A percentile compares a stretch with the other conserved stretches of the same genome.
These are phyloP conservation scores for Cladosporium oxysporum DNA, from an alignment of 2,329 filamentous ascomycete species.

Conservation along the genomic window DNA sequence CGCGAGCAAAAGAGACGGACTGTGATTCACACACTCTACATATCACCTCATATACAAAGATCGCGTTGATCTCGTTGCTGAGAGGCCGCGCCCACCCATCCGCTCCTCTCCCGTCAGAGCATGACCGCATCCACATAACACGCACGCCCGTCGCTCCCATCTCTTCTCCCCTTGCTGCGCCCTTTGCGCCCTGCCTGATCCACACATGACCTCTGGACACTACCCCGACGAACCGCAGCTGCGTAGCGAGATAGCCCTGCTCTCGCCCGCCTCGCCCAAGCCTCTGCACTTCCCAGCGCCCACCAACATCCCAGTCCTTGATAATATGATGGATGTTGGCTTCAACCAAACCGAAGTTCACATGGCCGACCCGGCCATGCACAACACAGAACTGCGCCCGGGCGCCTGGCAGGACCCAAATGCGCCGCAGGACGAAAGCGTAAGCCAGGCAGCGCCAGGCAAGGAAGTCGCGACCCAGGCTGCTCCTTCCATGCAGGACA, in stretches of 20 bases:
- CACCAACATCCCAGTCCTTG: constrained; percentile 68
- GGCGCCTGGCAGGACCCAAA: constrained; percentile 37
- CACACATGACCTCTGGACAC: constrained; percentile 55
- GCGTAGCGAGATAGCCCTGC: constrained; percentile 57
- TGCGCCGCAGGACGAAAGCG: constrained; percentile 19
- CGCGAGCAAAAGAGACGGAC: constrained; percentile 11
- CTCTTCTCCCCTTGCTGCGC: constrained; percentile 22
- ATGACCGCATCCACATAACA: constrained; percentile 37
- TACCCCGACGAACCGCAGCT: constrained; percentile 60
- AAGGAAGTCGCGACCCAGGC: constrained; percentile 12
- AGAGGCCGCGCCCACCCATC: constrained; percentile 5
- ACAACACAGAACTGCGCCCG: constrained; percentile 36
- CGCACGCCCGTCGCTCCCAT: constrained; percentile 36
- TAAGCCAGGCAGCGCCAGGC: not conserved
- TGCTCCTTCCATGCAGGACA: constrained; percentile 4
- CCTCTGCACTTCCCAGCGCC: constrained; percentile 69
- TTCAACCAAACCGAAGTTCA: constrained; percentile 68
- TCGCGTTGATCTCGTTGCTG: constrained; percentile 14
- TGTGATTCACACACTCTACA: constrained; percentile 16
- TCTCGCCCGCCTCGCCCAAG: constrained; percentile 71
- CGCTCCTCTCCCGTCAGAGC: constrained; percentile 41
- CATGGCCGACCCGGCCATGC: constrained; percentile 43
- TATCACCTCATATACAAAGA: constrained; percentile 19
- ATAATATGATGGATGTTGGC: constrained; percentile 70
- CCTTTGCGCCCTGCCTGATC: constrained; percentile 34